These are phyloP conservation scores for Tolypocladium capitatum DNA, from an alignment of 2,329 filamentous ascomycete species.

Conservation along the genomic window DNA sequence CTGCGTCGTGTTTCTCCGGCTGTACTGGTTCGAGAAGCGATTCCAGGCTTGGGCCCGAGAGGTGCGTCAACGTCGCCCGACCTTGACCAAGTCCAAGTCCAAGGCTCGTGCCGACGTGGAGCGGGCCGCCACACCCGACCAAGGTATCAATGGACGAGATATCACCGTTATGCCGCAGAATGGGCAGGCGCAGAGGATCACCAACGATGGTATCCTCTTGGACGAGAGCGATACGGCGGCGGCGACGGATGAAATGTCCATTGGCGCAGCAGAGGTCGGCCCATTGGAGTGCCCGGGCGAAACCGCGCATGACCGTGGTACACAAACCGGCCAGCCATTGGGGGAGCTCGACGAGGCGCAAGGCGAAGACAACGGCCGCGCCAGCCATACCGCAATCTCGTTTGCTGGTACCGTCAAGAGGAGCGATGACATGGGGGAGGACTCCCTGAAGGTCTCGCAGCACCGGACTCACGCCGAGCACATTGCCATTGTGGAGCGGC, in stretches of 20 bases:
- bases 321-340: neutral
- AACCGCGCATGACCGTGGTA: neutral
- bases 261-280: slow-evolving; percentile 4
- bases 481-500: slow-evolving; percentile 77
- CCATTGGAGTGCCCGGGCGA: slow-evolving; percentile 2
- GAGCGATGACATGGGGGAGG: slow-evolving; percentile 41
- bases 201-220: slow-evolving; percentile 46
- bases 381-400: slow-evolving; percentile 34
- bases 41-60: slow-evolving; percentile 76
- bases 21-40: slow-evolving; percentile 97
- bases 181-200: slow-evolving; percentile 40
- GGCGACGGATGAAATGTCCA: slow-evolving; percentile 14
- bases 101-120: slow-evolving; percentile 28
- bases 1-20: slow-evolving; percentile 76
- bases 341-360: neutral
- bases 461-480: slow-evolving; percentile 57
- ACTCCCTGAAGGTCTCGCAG: slow-evolving; percentile 31
- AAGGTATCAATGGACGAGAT: slow-evolving; percentile 49
- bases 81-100: slow-evolving; percentile 48
- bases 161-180: slow-evolving; percentile 54
- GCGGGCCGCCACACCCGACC: slow-evolving; percentile 29
- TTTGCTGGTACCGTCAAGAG: slow-evolving; percentile 55
- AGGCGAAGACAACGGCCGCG: neutral
- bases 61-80: slow-evolving; percentile 51
- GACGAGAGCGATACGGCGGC: slow-evolving; percentile 27